phyloP scores from a whole-genome alignment of 2,329 filamentous ascomycete species.

The Lecanicillium sp. region DNA sequence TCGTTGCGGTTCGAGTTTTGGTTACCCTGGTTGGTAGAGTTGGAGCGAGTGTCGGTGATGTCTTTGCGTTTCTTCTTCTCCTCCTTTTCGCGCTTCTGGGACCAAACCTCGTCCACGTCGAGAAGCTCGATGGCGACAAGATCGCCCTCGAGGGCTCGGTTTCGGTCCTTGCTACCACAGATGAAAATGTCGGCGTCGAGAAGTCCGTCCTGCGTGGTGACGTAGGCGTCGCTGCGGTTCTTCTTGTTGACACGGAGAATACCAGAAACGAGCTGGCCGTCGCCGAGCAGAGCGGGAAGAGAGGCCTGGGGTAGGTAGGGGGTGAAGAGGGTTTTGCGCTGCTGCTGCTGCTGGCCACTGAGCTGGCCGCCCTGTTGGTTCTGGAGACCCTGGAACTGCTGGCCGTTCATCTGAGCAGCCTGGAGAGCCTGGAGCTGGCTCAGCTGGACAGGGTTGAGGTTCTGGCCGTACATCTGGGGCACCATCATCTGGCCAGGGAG shows the following conservation, averaged over 20 bases:
- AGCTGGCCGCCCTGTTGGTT: constrained; percentile 64
- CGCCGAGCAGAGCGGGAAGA: constrained; percentile 79
- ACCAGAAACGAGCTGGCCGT: constrained; percentile 92
- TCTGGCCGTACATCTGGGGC: constrained; percentile 81
- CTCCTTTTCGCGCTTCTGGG: constrained; percentile 97
- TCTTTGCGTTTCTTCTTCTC: constrained; percentile 99
- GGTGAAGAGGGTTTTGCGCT: constrained; percentile 97
- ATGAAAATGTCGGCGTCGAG: constrained; percentile 99
- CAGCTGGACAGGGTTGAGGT: constrained; percentile 81
- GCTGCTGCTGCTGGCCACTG: constrained; percentile 68
- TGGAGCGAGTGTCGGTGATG: constrained; percentile 82
- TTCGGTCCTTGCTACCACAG: constrained; percentile 97
- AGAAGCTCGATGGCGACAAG: constrained; percentile 92
- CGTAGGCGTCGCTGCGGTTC: constrained; percentile 97
- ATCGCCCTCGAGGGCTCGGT: constrained; percentile 92
- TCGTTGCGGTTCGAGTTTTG: constrained; percentile 57
- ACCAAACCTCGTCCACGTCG: constrained; percentile 97
- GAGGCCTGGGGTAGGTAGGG: constrained; percentile 94
- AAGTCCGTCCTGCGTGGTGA: constrained; percentile 79
- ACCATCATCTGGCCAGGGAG: constrained; percentile 82
- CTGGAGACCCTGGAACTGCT: constrained; percentile 63
- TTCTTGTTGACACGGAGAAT: constrained; percentile 99
- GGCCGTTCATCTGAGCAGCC: constrained; percentile 74
- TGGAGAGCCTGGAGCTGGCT: constrained; percentile 89
- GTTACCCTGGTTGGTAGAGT: constrained; percentile 66